Evolutionary conservation across 2,329 filamentous ascomycete genomes (phyloP).

Genomic region (Tolypocladium paradoxum): DNA sequence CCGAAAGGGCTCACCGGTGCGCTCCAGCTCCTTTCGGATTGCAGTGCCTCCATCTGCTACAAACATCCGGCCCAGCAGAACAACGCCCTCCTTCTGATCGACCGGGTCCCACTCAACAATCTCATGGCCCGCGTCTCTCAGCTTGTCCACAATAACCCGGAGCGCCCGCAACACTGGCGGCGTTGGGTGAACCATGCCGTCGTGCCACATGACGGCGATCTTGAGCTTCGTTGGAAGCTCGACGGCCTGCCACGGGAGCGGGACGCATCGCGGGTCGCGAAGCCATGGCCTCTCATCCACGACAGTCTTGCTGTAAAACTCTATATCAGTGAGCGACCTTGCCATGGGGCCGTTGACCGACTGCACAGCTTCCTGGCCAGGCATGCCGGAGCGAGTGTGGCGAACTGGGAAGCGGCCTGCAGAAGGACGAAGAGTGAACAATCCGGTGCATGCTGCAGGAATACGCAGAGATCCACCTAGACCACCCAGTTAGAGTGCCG

Average conservation of each 20-base stretch:
- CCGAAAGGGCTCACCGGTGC: conserved; percentile 31
- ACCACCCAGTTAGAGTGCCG: neutral
- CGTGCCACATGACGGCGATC: conserved; percentile 54
- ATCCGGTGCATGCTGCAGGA: conserved; percentile 44
- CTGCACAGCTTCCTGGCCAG: conserved; percentile 53
- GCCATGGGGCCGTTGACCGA: conserved; percentile 56
- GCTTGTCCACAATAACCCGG: conserved; percentile 27
- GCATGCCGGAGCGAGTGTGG: conserved; percentile 43
- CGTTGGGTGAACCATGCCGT: conserved; percentile 53
- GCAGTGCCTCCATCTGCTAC: conserved; percentile 34
- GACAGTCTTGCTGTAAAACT: conserved; percentile 41
- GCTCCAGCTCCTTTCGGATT: conserved; percentile 26
- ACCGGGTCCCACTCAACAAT: conserved; percentile 39
- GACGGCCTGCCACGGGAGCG: conserved; percentile 41
- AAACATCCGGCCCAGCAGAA: conserved; percentile 34
- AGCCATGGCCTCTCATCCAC: conserved; percentile 45
- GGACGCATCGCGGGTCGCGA: conserved; percentile 44
- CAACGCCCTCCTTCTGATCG: conserved; percentile 27
- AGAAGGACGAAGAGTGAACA: conserved; percentile 46
- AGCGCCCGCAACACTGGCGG: conserved; percentile 53
- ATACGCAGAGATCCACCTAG: conserved; percentile 41
- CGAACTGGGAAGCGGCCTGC: conserved; percentile 49
- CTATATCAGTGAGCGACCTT: conserved; percentile 42
- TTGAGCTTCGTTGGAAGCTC: conserved; percentile 30
- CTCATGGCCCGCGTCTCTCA: conserved; percentile 36